Evolutionary conservation across 768 basidiomycete genomes (phyloP).

Genomic region (Naganishia friedmannii): DNA sequence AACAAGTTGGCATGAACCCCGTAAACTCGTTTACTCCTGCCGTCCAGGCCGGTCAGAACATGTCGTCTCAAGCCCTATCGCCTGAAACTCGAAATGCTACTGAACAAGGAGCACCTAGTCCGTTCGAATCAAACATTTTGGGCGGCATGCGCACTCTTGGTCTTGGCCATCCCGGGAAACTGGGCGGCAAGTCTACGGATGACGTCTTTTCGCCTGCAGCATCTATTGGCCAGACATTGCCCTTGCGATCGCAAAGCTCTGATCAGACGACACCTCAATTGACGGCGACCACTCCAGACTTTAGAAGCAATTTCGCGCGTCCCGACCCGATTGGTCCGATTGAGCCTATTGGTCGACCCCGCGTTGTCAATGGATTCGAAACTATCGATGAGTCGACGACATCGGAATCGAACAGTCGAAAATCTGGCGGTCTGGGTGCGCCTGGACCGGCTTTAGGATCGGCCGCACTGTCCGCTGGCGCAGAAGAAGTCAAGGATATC

Average conservation of each 20-base stretch:
- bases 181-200: slow-evolving; percentile 15
- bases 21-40: slow-evolving; percentile 4
- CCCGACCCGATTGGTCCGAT: slow-evolving; percentile 32
- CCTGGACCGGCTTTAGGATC: slow-evolving; percentile 48
- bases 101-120: slow-evolving; percentile 15
- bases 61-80: slow-evolving; percentile 15
- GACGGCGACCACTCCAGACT: slow-evolving; percentile 10
- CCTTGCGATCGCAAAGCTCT: not conserved
- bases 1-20: slow-evolving; percentile 11
- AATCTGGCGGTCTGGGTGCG: slow-evolving; percentile 32
- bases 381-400: slow-evolving; percentile 25
- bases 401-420: slow-evolving; percentile 28
- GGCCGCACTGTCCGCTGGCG: slow-evolving; percentile 43
- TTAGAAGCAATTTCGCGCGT: slow-evolving; percentile 12
- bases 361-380: slow-evolving; percentile 16
- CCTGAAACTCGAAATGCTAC: slow-evolving; percentile 1
- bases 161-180: slow-evolving; percentile 44
- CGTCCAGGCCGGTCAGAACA: not conserved
- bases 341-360: slow-evolving; percentile 40
- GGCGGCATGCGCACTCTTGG: slow-evolving; percentile 41
- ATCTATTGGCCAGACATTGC: slow-evolving; percentile 10
- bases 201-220: slow-evolving; percentile 38
- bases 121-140: slow-evolving; percentile 16
- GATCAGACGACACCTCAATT: slow-evolving; percentile 4
- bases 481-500: slow-evolving; percentile 47